phyloP scores from a whole-genome alignment of 345 rosid species.

The Mangifera indica region DNA sequence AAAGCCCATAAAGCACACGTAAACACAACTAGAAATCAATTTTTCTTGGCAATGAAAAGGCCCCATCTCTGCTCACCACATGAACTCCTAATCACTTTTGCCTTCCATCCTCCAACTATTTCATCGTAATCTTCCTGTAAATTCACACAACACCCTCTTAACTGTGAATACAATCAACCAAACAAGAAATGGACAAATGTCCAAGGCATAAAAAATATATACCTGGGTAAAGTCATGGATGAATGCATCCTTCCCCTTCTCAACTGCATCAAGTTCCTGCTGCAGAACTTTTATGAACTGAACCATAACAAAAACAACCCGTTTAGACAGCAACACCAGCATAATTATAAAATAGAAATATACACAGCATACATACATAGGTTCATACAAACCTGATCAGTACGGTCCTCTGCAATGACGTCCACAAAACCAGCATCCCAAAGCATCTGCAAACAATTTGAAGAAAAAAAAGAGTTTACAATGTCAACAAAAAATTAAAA shows the following conservation, averaged over 20 bases:
- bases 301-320: conserved; percentile 19
- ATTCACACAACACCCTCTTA: neutral
- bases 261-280: conserved; percentile 60
- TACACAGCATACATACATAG: neutral
- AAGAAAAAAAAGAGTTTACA: conserved; percentile 1
- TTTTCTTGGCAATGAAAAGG: conserved; percentile 57
- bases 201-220: conserved; percentile 10
- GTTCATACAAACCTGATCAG: conserved; percentile 56
- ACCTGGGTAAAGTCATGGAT: conserved; percentile 78
- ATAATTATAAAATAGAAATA: neutral
- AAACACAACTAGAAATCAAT: conserved; percentile 22
- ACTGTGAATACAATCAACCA: neutral
- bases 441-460: conserved; percentile 57
- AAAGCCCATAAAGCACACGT: no score
- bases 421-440: conserved; percentile 77
- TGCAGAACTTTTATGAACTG: conserved; percentile 78
- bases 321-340: neutral
- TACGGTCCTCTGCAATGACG: conserved; percentile 76
- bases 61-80: conserved; percentile 87
- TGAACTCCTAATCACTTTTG: conserved; percentile 65
- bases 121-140: conserved; percentile 76
- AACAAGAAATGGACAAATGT: neutral
- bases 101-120: conserved; percentile 73
- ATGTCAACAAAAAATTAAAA: conserved; percentile 1
- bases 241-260: conserved; percentile 74